Evolutionary conservation across 1,139 yeast genomes (phyloP).

Genomic region (Pneumocystis murina): DNA sequence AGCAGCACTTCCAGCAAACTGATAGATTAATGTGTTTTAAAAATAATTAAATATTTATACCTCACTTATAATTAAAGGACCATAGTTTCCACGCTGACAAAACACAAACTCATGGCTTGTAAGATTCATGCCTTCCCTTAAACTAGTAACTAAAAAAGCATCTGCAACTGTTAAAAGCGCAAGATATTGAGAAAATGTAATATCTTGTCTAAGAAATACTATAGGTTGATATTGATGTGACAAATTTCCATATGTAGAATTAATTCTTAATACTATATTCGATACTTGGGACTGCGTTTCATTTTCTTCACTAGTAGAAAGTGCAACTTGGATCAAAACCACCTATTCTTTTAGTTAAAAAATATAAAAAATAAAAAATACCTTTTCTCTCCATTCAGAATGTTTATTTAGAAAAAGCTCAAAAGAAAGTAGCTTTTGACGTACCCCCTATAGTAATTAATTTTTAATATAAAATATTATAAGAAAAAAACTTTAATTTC

Average conservation of each 20-base stretch:
- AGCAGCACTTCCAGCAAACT: constrained; percentile 80
- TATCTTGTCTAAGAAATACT: constrained; percentile 71
- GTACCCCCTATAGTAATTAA: constrained; percentile 32
- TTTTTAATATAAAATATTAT: not conserved
- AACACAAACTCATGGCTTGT: constrained; percentile 89
- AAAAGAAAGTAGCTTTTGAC: constrained; percentile 75
- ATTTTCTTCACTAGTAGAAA: constrained; percentile 34
- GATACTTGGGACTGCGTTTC: constrained; percentile 55
- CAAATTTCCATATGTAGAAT: constrained; percentile 55
- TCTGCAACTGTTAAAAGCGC: constrained; percentile 81
- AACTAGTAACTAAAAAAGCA: constrained; percentile 69
- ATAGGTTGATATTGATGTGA: constrained; percentile 67
- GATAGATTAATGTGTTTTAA: not conserved
- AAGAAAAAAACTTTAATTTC: constrained; percentile 41
- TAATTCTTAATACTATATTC: constrained; percentile 70
- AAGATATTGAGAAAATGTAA: constrained; percentile 75
- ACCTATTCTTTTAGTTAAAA: not conserved
- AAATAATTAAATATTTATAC: constrained; percentile 6
- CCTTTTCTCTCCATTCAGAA: constrained; percentile 54
- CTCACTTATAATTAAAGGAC: constrained; percentile 77
- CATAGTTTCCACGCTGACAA: constrained; percentile 44
- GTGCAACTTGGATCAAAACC: constrained; percentile 70
- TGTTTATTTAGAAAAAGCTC: constrained; percentile 57
- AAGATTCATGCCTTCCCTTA: constrained; percentile 92
- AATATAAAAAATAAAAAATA: constrained; percentile 18